Conservation (phyloP, 805 yeast species). For the Metschnikowia kunwiensis region DNA sequence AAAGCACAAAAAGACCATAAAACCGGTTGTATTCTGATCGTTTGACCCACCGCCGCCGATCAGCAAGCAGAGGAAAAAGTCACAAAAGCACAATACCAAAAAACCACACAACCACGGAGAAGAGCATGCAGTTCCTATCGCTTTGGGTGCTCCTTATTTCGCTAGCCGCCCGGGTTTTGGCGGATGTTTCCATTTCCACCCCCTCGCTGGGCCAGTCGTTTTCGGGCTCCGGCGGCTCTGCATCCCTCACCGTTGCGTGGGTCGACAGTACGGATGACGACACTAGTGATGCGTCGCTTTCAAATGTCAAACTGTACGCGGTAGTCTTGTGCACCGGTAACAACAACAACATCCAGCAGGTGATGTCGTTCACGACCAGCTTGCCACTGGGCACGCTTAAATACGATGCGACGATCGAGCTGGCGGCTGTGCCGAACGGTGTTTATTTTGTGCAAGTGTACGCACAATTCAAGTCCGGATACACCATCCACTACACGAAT, state of each 20-base stretch:
- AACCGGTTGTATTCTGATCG: no score
- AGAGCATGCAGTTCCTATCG: constrained; percentile 13
- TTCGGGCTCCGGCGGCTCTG: constrained; percentile 38
- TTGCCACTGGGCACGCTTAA: constrained; percentile 19
- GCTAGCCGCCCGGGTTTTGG: constrained; percentile 26
- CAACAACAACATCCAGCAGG: constrained; percentile 44
- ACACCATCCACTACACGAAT: constrained; percentile 63
- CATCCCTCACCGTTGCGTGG: constrained; percentile 35
- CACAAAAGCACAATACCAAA: not conserved
- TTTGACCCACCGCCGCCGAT: no score
- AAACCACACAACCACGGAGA: not conserved
- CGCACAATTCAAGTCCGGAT: constrained; percentile 43
- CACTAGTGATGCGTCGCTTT: constrained; percentile 40
- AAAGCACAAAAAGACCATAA: no score
- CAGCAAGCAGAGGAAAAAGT: no score
- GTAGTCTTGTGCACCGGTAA: constrained; percentile 70
- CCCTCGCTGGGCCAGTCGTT: constrained; percentile 42
- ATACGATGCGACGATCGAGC: constrained; percentile 44
- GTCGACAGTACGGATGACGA: constrained; percentile 55
- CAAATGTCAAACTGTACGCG: constrained; percentile 43
- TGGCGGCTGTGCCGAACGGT: constrained; percentile 58
- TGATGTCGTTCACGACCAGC: constrained; percentile 27
- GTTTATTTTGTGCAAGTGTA: constrained; percentile 68
- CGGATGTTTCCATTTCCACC: constrained; percentile 45
- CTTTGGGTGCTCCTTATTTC: constrained; percentile 11